Evolutionary conservation across 345 rosid species (phyloP).

Genomic region (Gossypium herbaceum): DNA sequence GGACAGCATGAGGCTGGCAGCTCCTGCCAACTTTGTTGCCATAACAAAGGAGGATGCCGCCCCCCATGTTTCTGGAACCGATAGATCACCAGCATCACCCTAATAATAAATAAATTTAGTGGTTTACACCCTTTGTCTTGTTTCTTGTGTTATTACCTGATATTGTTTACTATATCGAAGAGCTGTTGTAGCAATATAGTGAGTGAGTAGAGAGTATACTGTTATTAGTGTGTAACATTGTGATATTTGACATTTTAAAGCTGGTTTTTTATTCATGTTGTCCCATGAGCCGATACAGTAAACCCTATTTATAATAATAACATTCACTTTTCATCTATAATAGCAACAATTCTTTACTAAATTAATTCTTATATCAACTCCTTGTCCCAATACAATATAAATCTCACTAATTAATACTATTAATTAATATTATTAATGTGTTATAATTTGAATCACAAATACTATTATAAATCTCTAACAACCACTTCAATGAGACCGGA

Average conservation of each 20-base stretch:
- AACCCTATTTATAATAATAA: too few relatives aligned
- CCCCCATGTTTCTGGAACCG: conserved; percentile 65
- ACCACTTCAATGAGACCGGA: too few relatives aligned
- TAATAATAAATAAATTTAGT: conserved; percentile 28
- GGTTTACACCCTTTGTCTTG: conserved; percentile 6
- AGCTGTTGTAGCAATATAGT: conserved; percentile 11
- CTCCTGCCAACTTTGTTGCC: conserved; percentile 66
- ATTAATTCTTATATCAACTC: too few relatives aligned
- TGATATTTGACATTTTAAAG: conserved; percentile 6
- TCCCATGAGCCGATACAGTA: neutral
- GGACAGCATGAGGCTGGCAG: conserved; percentile 55
- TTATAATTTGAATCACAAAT: too few relatives aligned
- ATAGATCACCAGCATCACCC: conserved; percentile 61
- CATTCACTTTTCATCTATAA: too few relatives aligned
- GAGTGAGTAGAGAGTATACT: conserved; percentile 11
- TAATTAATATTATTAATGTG: too few relatives aligned
- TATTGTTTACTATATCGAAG: neutral
- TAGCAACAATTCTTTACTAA: too few relatives aligned
- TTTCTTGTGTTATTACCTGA: conserved; percentile 13
- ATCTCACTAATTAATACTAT: too few relatives aligned
- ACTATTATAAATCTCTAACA: too few relatives aligned
- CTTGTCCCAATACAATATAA: too few relatives aligned
- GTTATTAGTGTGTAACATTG: conserved; percentile 17
- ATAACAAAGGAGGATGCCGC: conserved; percentile 66
- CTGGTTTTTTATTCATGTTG: conserved; percentile 7